Conservation (phyloP, 2,329 filamentous ascomycete genomes). For the Neonectria faginata region DNA sequence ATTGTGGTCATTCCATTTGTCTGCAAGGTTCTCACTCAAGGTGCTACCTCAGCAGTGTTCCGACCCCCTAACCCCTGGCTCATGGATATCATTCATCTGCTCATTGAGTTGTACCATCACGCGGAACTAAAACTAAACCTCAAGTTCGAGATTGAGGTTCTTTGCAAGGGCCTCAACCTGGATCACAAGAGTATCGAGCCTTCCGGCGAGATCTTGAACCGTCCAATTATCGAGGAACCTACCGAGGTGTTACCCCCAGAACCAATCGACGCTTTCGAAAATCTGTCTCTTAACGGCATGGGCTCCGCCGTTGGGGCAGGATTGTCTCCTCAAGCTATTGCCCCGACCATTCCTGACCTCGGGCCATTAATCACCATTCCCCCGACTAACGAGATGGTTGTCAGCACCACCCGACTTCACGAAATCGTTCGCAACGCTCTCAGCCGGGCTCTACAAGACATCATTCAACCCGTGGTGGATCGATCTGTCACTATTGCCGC, state of each 20-base stretch:
- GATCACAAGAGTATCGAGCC: constrained; percentile 93
- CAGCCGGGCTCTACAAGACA: constrained; percentile 91
- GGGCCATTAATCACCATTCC: constrained; percentile 83
- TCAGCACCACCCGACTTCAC: constrained; percentile 74
- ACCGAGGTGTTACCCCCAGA: constrained; percentile 72
- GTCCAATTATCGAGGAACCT: constrained; percentile 72
- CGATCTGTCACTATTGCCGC: constrained; percentile 97
- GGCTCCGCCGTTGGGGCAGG: constrained; percentile 75
- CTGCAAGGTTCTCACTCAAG: constrained; percentile 93
- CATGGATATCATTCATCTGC: constrained; percentile 91
- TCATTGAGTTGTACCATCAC: constrained; percentile 94
- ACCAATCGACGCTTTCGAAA: constrained; percentile 83
- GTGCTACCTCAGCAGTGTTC: constrained; percentile 87
- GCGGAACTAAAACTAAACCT: constrained; percentile 95
- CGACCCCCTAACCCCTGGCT: constrained; percentile 96
- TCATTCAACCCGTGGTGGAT: constrained; percentile 97
- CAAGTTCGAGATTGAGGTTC: constrained; percentile 98
- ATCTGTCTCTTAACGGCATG: constrained; percentile 80
- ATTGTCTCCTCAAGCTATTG: constrained; percentile 81
- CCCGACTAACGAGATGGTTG: constrained; percentile 81
- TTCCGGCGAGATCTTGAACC: constrained; percentile 85
- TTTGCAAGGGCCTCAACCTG: constrained; percentile 92
- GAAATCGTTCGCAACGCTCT: constrained; percentile 88
- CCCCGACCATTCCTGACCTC: constrained; percentile 86
- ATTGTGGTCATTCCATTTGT: constrained; percentile 96